Evolutionary conservation across 768 basidiomycete genomes (phyloP).

Genomic region (Collybia sordida): DNA sequence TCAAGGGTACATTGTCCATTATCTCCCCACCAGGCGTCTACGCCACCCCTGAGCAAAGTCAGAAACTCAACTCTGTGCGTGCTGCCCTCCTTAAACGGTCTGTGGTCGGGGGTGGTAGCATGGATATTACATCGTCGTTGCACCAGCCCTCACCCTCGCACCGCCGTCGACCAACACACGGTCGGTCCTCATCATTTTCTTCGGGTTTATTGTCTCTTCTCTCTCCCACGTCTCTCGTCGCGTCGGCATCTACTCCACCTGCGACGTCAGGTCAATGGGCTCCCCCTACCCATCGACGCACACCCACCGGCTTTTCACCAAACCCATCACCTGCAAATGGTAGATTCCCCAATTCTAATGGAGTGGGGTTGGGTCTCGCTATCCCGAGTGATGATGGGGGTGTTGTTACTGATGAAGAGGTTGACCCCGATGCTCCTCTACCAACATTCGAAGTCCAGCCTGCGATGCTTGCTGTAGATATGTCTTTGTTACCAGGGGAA

Average conservation of each 20-base stretch:
- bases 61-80: conserved; percentile 47
- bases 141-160: conserved; percentile 19
- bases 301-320: conserved; percentile 6
- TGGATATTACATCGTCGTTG: conserved; percentile 67
- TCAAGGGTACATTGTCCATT: conserved; percentile 66
- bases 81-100: conserved; percentile 46
- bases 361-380: conserved; percentile 21
- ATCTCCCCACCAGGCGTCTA: conserved; percentile 40
- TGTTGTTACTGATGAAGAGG: conserved; percentile 33
- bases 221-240: conserved; percentile 34
- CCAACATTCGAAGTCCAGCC: conserved; percentile 88
- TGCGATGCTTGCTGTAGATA: conserved; percentile 87
- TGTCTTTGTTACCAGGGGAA: conserved; percentile 80
- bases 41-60: conserved; percentile 44
- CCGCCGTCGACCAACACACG: conserved; percentile 35
- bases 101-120: conserved; percentile 71
- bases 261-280: conserved; percentile 7
- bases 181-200: conserved; percentile 52
- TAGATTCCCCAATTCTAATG: conserved; percentile 9
- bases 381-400: conserved; percentile 7
- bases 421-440: conserved; percentile 65
- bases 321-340: conserved; percentile 13
- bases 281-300: conserved; percentile 1
- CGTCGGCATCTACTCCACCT: conserved; percentile 14
- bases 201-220: conserved; percentile 51